phyloP scores from a whole-genome alignment of 1,284 basidiomycete genomes.

The Sanguinoderma infundibulare region DNA sequence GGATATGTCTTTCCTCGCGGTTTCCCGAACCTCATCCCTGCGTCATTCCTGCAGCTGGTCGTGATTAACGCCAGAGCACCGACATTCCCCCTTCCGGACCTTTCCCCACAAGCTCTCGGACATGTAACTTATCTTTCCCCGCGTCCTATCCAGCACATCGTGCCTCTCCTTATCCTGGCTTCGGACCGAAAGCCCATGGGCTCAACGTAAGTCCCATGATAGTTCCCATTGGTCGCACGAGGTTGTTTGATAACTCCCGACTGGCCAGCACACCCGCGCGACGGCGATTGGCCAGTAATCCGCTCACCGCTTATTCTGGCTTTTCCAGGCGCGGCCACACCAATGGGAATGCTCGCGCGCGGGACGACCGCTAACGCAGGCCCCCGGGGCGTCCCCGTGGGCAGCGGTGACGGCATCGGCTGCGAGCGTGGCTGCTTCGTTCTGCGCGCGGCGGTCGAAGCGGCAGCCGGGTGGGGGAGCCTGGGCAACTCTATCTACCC shows the following conservation, averaged over 20 bases:
- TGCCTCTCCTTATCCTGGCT: neutral
- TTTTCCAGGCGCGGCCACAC: neutral
- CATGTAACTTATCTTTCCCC: neutral
- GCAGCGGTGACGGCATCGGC: neutral
- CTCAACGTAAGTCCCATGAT: neutral
- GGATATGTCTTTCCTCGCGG: neutral
- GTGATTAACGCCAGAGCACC: conserved; percentile 6
- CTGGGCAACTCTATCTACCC: neutral
- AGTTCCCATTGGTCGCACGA: conserved; percentile 6
- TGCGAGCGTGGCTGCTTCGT: neutral
- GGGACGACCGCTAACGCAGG: neutral
- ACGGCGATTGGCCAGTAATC: conserved; percentile 4
- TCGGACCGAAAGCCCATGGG: neutral
- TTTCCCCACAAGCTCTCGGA: neutral
- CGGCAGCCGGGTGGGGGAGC: neutral
- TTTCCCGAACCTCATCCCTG: neutral
- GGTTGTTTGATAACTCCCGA: neutral
- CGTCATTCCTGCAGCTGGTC: neutral
- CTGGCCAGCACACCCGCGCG: neutral
- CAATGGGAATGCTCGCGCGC: neutral
- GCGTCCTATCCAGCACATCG: neutral
- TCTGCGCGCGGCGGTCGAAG: conserved; percentile 1
- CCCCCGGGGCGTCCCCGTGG: neutral
- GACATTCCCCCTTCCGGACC: conserved; percentile 11
- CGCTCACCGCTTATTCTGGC: conserved; percentile 5